Evolutionary conservation across 1,139 yeast species (phyloP).

Genomic region (Blastobotrys proliferans): DNA sequence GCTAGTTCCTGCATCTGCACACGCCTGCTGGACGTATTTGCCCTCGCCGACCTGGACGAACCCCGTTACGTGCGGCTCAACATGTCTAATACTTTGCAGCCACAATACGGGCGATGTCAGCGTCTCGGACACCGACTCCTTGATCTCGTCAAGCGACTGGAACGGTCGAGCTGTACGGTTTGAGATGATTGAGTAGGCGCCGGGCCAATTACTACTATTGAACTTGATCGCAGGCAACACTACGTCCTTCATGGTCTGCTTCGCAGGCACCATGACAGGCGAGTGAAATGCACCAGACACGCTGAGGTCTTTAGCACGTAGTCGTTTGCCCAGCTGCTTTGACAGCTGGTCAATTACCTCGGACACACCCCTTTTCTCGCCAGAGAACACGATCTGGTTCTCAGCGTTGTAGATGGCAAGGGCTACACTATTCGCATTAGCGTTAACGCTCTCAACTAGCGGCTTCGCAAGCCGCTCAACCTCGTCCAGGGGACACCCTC

Average conservation of each 20-base stretch:
- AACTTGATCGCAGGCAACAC: conserved; percentile 2
- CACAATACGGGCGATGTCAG: conserved; percentile 34
- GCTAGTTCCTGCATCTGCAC: not conserved
- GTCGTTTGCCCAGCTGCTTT: not conserved
- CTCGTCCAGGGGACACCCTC: not conserved
- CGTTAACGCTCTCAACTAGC: not conserved
- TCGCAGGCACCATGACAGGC: conserved; percentile 39
- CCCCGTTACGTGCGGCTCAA: conserved; percentile 1
- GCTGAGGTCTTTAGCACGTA: conserved; percentile 35
- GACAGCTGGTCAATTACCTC: not conserved
- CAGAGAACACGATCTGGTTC: conserved; percentile 46
- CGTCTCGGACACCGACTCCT: conserved; percentile 25
- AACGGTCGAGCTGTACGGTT: conserved; percentile 36
- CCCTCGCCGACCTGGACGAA: conserved; percentile 13
- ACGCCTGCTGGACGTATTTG: conserved; percentile 10
- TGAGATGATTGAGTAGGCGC: conserved; percentile 28
- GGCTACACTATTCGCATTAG: not conserved
- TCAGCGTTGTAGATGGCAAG: conserved; percentile 41
- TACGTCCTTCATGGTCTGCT: conserved; percentile 25
- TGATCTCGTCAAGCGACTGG: conserved; percentile 28
- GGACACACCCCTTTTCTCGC: conserved; percentile 30
- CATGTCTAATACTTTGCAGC: conserved; percentile 28
- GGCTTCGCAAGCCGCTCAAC: not conserved
- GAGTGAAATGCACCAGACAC: conserved; percentile 57
- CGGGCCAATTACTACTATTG: conserved; percentile 27